Conservation (phyloP, 495 filamentous ascomycete species). For the Apiosordaria backusii region DNA sequence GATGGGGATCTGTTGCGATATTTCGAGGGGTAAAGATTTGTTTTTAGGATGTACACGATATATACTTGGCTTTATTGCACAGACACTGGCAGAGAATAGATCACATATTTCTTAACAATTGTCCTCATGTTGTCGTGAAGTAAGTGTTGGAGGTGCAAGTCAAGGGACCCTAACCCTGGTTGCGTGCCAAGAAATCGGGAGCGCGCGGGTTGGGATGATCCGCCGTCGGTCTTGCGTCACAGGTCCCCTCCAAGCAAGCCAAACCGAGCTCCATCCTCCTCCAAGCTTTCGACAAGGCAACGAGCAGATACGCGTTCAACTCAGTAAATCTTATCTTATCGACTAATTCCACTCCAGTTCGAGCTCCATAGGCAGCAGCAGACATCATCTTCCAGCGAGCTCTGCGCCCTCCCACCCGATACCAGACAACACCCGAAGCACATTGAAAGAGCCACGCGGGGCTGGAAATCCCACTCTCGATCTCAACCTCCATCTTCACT, state of each 20-base stretch:
- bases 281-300: background rate
- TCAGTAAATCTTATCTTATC: background rate
- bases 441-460: background rate
- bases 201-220: background rate
- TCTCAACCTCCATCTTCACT: background rate
- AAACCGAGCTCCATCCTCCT: background rate
- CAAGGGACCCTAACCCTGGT: background rate
- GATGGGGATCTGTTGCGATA: background rate
- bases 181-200: background rate
- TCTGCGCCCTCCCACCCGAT: background rate
- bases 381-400: background rate
- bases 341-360: background rate
- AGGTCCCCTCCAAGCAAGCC: background rate
- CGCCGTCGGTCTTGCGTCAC: slow-evolving; percentile 5
- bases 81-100: background rate
- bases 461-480: background rate
- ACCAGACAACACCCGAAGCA: background rate
- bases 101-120: background rate
- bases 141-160: background rate
- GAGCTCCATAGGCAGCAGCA: no score
- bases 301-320: background rate
- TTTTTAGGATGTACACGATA: background rate
- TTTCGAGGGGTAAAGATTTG: background rate
- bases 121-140: background rate
- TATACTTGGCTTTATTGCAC: background rate